Conservation (phyloP, 2,329 filamentous ascomycete species). For the Ceratocystis destructans region DNA sequence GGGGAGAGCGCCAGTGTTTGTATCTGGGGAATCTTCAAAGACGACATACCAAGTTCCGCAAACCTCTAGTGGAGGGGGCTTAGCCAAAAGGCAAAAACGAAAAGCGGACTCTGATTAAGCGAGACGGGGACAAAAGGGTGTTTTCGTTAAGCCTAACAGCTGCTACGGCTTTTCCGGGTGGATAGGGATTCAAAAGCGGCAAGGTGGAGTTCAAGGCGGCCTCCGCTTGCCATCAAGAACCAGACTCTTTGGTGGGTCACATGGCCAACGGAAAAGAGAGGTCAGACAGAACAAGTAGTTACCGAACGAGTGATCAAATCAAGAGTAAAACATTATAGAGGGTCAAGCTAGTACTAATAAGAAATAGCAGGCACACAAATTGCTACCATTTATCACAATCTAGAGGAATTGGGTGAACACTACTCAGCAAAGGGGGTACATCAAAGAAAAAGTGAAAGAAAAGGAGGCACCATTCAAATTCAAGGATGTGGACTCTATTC, state of each 20-base stretch:
- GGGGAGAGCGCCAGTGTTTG: conserved; percentile 34
- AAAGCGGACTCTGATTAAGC: conserved; percentile 23
- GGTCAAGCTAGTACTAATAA: neutral
- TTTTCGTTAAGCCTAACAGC: neutral
- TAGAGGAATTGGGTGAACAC: neutral
- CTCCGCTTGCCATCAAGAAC: too few species aligned
- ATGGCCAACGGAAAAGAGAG: neutral
- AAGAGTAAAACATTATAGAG: neutral
- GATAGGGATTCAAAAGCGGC: neutral
- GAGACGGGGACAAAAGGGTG: neutral
- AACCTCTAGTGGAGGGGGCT: conserved; percentile 19
- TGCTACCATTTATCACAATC: neutral
- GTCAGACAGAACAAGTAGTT: neutral
- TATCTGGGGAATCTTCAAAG: conserved; percentile 25
- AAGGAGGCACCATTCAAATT: neutral
- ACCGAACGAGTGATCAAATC: neutral
- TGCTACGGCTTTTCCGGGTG: neutral
- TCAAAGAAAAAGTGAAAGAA: neutral
- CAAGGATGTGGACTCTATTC: neutral
- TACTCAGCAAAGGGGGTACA: neutral
- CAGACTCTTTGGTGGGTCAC: neutral
- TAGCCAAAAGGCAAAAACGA: conserved; percentile 26
- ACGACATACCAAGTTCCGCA: conserved; percentile 3
- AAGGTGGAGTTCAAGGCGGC: neutral
- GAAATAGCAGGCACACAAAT: neutral